Evolutionary conservation across 2,329 filamentous ascomycete species (phyloP).

Genomic region (Catunica adiposa): DNA sequence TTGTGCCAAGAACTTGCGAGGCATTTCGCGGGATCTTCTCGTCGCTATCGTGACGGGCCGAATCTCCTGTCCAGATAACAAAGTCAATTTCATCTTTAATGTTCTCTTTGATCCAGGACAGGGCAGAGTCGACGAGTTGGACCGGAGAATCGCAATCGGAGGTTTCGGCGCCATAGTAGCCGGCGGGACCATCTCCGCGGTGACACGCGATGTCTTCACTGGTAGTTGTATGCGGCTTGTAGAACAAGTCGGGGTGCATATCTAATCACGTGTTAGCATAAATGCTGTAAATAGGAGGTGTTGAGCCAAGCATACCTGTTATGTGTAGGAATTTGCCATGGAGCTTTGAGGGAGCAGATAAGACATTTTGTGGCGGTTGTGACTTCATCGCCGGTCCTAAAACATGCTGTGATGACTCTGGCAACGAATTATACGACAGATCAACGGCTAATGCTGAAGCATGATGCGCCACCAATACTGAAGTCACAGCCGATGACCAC

Average conservation of each 20-base stretch:
- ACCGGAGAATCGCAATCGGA: conserved; percentile 78
- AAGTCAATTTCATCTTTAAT: conserved; percentile 71
- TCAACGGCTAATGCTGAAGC: conserved; percentile 4
- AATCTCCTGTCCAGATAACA: conserved; percentile 85
- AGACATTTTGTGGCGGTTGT: neutral
- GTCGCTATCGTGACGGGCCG: conserved; percentile 77
- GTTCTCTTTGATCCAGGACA: conserved; percentile 71
- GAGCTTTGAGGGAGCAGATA: conserved; percentile 21
- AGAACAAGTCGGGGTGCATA: conserved; percentile 80
- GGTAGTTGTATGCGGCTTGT: conserved; percentile 62
- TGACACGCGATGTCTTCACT: conserved; percentile 59
- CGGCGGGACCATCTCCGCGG: conserved; percentile 56
- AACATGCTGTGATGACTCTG: neutral
- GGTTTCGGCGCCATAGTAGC: conserved; percentile 68
- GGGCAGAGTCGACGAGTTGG: conserved; percentile 69
- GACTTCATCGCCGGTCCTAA: neutral
- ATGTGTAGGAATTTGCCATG: conserved; percentile 74
- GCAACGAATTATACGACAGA: neutral
- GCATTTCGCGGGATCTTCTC: conserved; percentile 60
- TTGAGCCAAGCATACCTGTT: conserved; percentile 44
- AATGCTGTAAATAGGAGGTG: conserved; percentile 2
- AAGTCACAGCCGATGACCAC: conserved; percentile 1
- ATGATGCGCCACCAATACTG: conserved; percentile 9
- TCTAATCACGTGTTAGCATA: conserved; percentile 35
- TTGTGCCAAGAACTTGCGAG: conserved; percentile 61